Evolutionary conservation across 2,329 filamentous ascomycete genomes (phyloP).

Genomic region (Paraphaeosphaeria minitans): DNA sequence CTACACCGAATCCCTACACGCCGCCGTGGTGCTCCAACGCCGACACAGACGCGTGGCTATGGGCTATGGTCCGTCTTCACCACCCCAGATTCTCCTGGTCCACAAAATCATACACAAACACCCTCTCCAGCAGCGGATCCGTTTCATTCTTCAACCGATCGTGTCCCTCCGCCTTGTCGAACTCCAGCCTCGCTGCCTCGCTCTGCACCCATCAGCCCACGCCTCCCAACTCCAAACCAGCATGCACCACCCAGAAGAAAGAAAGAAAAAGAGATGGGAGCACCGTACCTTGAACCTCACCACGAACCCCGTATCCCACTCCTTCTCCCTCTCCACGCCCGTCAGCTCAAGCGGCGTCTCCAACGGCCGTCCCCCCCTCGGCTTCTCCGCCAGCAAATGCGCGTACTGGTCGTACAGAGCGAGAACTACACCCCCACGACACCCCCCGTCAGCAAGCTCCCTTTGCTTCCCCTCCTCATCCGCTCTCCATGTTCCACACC

Average conservation of each 20-base stretch:
- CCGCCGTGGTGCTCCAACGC: neutral
- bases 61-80: slow-evolving; percentile 19
- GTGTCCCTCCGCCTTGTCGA: slow-evolving; percentile 31
- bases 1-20: too few species aligned
- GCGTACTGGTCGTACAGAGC: slow-evolving; percentile 27
- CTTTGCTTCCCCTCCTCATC: too few species aligned
- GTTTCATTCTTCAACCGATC: slow-evolving; percentile 35
- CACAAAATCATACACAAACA: slow-evolving; percentile 37
- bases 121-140: slow-evolving; percentile 30
- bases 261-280: too few species aligned
- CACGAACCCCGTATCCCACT: slow-evolving; percentile 34
- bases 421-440: slow-evolving; percentile 11
- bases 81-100: slow-evolving; percentile 32
- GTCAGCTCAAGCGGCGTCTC: slow-evolving; percentile 29
- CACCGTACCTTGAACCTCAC: slow-evolving; percentile 27
- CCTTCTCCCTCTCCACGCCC: slow-evolving; percentile 27
- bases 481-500: too few species aligned
- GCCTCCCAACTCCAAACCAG: too few species aligned
- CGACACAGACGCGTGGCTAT: neutral
- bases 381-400: slow-evolving; percentile 20
- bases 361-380: slow-evolving; percentile 28
- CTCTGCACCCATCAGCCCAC: slow-evolving; percentile 12
- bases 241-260: too few species aligned
- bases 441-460: neutral
- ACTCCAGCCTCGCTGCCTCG: slow-evolving; percentile 26